These are phyloP conservation scores for Lignosus rhinocerotis DNA, from an alignment of 1,284 basidiomycete species.

Conservation along the genomic window DNA sequence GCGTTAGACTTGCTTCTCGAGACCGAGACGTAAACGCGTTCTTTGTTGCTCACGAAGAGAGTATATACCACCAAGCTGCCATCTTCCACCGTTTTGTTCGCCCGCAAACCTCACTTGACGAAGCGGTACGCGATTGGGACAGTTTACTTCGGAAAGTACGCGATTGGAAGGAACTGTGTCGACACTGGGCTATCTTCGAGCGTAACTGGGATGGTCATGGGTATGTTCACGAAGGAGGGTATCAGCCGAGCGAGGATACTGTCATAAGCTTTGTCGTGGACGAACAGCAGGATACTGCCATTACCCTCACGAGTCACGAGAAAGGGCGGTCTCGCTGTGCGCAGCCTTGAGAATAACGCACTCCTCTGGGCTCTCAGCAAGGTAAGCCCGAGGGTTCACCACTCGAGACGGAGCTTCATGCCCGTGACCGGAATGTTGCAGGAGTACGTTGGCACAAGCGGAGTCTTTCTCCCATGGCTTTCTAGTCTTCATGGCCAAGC, in stretches of 20 bases:
- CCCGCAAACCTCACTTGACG: constrained; percentile 20
- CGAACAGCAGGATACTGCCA: constrained; percentile 23
- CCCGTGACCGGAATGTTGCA: background rate
- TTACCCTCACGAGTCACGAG: constrained; percentile 18
- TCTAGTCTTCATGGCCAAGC: constrained; percentile 22
- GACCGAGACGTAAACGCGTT: constrained; percentile 16
- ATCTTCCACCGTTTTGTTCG: constrained; percentile 25
- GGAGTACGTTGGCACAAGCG: constrained; percentile 13
- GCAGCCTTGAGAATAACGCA: constrained; percentile 22
- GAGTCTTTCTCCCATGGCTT: constrained; percentile 21
- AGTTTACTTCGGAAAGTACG: constrained; percentile 17
- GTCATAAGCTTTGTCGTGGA: constrained; percentile 23
- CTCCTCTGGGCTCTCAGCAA: constrained; percentile 24
- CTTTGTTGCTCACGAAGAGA: constrained; percentile 22
- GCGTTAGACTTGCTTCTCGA: constrained; percentile 20
- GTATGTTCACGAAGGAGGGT: constrained; percentile 21
- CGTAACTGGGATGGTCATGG: constrained; percentile 26
- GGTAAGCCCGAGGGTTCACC: constrained; percentile 9
- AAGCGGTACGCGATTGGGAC: constrained; percentile 9
- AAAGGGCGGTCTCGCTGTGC: constrained; percentile 15
- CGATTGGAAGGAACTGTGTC: constrained; percentile 29
- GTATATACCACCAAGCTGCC: constrained; percentile 28
- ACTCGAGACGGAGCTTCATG: background rate
- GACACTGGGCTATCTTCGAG: constrained; percentile 20
- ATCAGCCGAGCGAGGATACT: constrained; percentile 8